Percentiles rank a stretch among this genome's conserved stretches.
phyloP scores from a whole-genome alignment of 2,329 filamentous ascomycete species.

The Nemania sp. region DNA sequence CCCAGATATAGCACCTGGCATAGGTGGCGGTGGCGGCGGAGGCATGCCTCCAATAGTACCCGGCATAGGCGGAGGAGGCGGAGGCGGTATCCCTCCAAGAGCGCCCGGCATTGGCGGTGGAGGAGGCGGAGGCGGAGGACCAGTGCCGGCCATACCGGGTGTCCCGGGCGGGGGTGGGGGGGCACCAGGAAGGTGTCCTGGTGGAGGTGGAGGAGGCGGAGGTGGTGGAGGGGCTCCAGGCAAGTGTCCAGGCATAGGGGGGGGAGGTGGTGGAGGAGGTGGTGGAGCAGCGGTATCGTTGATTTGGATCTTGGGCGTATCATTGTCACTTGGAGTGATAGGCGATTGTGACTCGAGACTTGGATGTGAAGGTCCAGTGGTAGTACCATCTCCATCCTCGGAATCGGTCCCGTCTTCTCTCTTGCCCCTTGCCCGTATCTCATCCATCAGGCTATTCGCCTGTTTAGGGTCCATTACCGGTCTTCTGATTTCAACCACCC shows the following conservation, averaged over 20 bases:
- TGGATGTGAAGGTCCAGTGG: conserved; percentile 74
- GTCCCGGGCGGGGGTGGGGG: conserved; percentile 44
- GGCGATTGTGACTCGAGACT: conserved; percentile 73
- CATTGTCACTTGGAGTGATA: conserved; percentile 64
- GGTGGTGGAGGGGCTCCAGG: conserved; percentile 48
- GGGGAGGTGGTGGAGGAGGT: conserved; percentile 50
- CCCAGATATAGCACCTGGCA: conserved; percentile 71
- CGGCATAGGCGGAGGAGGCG: conserved; percentile 63
- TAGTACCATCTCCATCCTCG: conserved; percentile 69
- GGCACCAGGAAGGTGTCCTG: conserved; percentile 38
- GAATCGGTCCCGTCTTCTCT: conserved; percentile 73
- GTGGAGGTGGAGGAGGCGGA: conserved; percentile 49
- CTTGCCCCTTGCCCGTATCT: conserved; percentile 77
- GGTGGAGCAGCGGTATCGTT: conserved; percentile 46
- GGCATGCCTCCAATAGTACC: conserved; percentile 47
- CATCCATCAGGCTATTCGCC: conserved; percentile 65
- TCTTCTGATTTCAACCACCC: conserved; percentile 76
- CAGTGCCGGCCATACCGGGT: conserved; percentile 43
- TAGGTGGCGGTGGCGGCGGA: conserved; percentile 58
- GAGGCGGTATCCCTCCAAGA: conserved; percentile 47
- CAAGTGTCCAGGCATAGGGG: conserved; percentile 45
- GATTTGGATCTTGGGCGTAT: conserved; percentile 64
- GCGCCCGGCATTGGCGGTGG: conserved; percentile 41
- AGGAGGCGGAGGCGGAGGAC: conserved; percentile 54
- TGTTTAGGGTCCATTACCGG: conserved; percentile 67